A percentile compares a stretch with the other conserved stretches of the same genome.
Conservation (phyloP, 805 yeast genomes). For the Hanseniaspora vineae region DNA sequence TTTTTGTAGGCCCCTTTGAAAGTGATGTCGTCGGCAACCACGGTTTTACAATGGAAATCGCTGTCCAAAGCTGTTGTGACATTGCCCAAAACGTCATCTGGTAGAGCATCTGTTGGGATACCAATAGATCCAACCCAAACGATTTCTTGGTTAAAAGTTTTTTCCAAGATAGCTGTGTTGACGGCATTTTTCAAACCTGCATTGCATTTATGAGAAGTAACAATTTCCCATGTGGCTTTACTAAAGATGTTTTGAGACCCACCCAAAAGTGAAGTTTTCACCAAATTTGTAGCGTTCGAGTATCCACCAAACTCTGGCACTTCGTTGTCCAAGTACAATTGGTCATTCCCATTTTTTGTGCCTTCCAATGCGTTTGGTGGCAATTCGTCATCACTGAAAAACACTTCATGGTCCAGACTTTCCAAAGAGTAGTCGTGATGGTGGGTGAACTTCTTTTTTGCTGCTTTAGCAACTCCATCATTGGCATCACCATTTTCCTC, state of each 20-base stretch:
- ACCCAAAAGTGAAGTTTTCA: slow-evolving; percentile 24
- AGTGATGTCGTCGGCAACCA: slow-evolving; percentile 62
- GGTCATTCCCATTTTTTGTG: not conserved
- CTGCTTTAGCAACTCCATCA: not conserved
- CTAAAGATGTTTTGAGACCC: slow-evolving; percentile 27
- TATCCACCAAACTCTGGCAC: slow-evolving; percentile 57
- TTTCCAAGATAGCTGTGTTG: slow-evolving; percentile 37
- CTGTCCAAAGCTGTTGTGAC: slow-evolving; percentile 36
- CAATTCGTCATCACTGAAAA: slow-evolving; percentile 4
- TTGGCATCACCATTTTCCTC: no score
- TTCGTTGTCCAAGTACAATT: slow-evolving; percentile 6
- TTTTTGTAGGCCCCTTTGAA: slow-evolving; percentile 86
- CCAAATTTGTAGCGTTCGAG: slow-evolving; percentile 41
- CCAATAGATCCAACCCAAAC: slow-evolving; percentile 89
- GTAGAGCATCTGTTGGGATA: slow-evolving; percentile 77
- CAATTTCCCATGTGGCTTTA: slow-evolving; percentile 61
- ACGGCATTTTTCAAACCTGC: slow-evolving; percentile 84
- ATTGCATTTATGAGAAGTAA: slow-evolving; percentile 62
- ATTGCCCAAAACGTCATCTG: slow-evolving; percentile 37
- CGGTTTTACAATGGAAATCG: slow-evolving; percentile 48
- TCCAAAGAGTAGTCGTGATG: not conserved
- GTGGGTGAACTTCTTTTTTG: not conserved
- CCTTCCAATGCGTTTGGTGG: slow-evolving; percentile 6
- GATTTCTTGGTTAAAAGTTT: slow-evolving; percentile 25
- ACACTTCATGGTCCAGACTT: not conserved